Conservation (phyloP, 129 eudicot genomes). For the Scalesia atractyloides region DNA sequence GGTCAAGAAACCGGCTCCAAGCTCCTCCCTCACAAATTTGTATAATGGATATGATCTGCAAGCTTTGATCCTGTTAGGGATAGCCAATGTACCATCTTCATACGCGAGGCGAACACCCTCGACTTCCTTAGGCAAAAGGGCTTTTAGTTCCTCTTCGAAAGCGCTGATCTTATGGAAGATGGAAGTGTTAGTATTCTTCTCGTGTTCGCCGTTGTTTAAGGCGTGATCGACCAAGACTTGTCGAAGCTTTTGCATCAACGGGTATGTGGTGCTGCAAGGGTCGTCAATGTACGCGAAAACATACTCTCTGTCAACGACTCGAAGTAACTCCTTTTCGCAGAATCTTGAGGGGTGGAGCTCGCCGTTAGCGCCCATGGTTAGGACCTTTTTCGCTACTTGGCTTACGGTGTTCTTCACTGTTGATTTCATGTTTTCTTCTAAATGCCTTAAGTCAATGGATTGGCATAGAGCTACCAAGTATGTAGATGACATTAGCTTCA, state of each 20-base stretch:
- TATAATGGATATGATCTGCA: constrained; percentile 73
- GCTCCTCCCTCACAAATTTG: constrained; percentile 59
- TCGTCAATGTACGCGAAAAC: constrained; percentile 70
- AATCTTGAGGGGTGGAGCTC: constrained; percentile 72
- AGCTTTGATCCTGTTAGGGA: constrained; percentile 60
- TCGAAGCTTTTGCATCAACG: constrained; percentile 72
- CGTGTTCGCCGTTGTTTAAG: constrained; percentile 50
- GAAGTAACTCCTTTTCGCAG: constrained; percentile 68
- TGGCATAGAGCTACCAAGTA: constrained; percentile 74
- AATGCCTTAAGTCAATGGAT: constrained; percentile 71
- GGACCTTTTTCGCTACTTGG: constrained; percentile 66
- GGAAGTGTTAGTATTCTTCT: constrained; percentile 49
- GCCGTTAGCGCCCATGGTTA: constrained; percentile 65
- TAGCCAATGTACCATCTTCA: constrained; percentile 50
- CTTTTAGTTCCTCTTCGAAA: constrained; percentile 61
- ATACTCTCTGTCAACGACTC: constrained; percentile 63
- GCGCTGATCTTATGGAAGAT: constrained; percentile 70
- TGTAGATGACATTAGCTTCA: constrained; percentile 78
- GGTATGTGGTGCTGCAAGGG: constrained; percentile 60
- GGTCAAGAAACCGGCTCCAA: constrained; percentile 49
- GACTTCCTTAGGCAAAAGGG: constrained; percentile 61
- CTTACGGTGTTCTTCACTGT: constrained; percentile 75
- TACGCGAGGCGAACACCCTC: constrained; percentile 47
- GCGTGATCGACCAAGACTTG: constrained; percentile 76
- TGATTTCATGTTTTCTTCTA: constrained; percentile 71